Conservation (phyloP, 352 stramenopile genomes). For the Thalassiosira ordinaria region DNA sequence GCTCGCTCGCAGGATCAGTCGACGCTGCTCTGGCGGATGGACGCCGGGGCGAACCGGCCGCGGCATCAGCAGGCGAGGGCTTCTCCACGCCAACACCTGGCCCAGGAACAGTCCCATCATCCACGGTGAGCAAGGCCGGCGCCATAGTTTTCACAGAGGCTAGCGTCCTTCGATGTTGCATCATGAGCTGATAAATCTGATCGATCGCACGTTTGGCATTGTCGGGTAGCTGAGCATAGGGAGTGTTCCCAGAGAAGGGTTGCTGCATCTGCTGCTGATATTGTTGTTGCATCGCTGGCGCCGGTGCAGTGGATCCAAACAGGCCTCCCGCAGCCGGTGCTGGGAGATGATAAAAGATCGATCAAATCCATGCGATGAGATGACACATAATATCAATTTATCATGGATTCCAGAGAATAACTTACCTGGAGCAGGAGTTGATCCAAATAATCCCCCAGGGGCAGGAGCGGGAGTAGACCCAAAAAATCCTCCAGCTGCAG, state of each 20-base stretch:
- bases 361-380: no score
- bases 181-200: slow-evolving; percentile 77
- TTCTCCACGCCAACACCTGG: background rate
- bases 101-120: background rate
- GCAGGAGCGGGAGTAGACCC: no score
- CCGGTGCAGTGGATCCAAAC: slow-evolving; percentile 23
- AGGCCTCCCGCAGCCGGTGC: no score
- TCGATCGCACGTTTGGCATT: slow-evolving; percentile 75
- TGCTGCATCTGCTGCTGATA: slow-evolving; percentile 41
- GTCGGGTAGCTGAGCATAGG: slow-evolving; percentile 63
- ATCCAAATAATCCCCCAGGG: no score
- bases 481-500: no score
- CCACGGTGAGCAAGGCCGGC: slow-evolving; percentile 56
- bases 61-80: slow-evolving; percentile 35
- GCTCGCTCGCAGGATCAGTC: slow-evolving; percentile 20
- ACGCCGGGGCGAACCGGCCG: slow-evolving; percentile 33
- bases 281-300: slow-evolving; percentile 26
- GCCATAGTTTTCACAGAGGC: slow-evolving; percentile 71
- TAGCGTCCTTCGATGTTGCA: slow-evolving; percentile 75
- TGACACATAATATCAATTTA: no score
- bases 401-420: no score
- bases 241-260: slow-evolving; percentile 61
- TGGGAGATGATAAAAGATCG: no score
- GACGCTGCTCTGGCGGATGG: slow-evolving; percentile 7
- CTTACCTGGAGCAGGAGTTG: no score